phyloP scores from a whole-genome alignment of 2,329 filamentous ascomycete species.

The Pseudocercospora pini-densiflorae region DNA sequence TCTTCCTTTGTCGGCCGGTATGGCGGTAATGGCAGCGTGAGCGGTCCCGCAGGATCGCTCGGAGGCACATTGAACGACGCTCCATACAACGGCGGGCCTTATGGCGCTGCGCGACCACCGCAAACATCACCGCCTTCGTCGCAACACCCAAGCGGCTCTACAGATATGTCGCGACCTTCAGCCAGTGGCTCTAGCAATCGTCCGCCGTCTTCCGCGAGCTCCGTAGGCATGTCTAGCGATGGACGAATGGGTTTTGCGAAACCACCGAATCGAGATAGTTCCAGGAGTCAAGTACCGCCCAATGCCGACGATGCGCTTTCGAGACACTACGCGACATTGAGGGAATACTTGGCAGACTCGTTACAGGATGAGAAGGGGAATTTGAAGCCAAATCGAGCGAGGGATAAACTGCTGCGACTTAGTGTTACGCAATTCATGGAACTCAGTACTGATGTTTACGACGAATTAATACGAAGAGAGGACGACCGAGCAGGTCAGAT shows the following conservation, averaged over 20 bases:
- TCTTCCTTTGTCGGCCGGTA: constrained; percentile 47
- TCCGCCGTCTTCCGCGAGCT: constrained; percentile 84
- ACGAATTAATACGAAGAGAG: constrained; percentile 89
- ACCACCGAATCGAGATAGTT: constrained; percentile 51
- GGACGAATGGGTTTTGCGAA: constrained; percentile 57
- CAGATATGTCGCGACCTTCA: constrained; percentile 54
- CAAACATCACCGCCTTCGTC: constrained; percentile 36
- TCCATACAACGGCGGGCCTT: constrained; percentile 36
- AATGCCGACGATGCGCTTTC: constrained; percentile 68
- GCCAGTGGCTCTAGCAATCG: constrained; percentile 54
- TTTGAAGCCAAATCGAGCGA: constrained; percentile 81
- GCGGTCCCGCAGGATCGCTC: constrained; percentile 14
- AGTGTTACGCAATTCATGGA: constrained; percentile 95
- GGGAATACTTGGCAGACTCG: constrained; percentile 71
- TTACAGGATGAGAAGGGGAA: constrained; percentile 76
- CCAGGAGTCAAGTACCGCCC: constrained; percentile 56
- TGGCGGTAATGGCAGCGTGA: constrained; percentile 21
- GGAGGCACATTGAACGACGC: constrained; percentile 29
- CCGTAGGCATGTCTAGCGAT: constrained; percentile 82
- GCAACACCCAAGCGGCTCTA: constrained; percentile 46
- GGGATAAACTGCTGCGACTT: constrained; percentile 89
- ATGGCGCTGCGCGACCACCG: constrained; percentile 36
- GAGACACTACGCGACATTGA: constrained; percentile 82
- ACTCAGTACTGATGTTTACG: constrained; percentile 95
- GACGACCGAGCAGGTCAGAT: constrained; percentile 57